A percentile compares a stretch with the other conserved stretches of the same genome.
phyloP scores from a whole-genome alignment of 495 filamentous ascomycete genomes.

The Neurospora sp. region DNA sequence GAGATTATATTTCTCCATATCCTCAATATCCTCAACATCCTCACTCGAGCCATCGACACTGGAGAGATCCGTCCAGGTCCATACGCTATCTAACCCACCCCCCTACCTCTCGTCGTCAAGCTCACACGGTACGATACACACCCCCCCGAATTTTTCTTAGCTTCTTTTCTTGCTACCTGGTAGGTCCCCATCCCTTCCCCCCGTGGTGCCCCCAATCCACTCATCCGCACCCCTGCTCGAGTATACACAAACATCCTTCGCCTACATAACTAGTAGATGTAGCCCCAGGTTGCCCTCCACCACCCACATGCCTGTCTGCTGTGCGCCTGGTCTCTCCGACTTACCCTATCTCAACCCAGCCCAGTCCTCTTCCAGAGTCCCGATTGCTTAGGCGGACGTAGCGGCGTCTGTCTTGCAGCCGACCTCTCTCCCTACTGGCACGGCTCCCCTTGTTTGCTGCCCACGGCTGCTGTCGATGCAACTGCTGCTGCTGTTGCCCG shows the following conservation, averaged over 20 bases:
- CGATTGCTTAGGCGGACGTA: constrained; percentile 15
- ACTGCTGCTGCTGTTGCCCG: constrained; percentile 12
- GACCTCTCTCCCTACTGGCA: constrained; percentile 17
- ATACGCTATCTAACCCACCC: constrained; percentile 1
- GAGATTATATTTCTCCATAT: not conserved
- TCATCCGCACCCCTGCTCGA: constrained; percentile 16
- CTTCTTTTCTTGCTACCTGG: not conserved
- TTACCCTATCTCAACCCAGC: constrained; percentile 8
- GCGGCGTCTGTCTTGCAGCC: constrained; percentile 25
- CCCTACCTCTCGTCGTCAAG: constrained; percentile 6
- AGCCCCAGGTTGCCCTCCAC: constrained; percentile 19
- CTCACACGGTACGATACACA: not conserved
- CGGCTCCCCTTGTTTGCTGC: constrained; percentile 23
- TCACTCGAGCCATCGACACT: not conserved
- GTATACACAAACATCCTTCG: constrained; percentile 18
- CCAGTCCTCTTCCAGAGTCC: constrained; percentile 8
- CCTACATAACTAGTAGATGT: constrained; percentile 20
- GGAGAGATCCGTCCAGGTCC: not conserved
- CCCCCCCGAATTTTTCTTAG: constrained; percentile 1
- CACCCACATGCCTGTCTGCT: constrained; percentile 17
- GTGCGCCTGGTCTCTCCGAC: constrained; percentile 18
- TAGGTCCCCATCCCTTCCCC: constrained; percentile 2
- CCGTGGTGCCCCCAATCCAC: constrained; percentile 6
- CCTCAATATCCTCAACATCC: not conserved
- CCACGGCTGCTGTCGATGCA: constrained; percentile 4